A percentile compares a stretch with the other conserved stretches of the same genome.
Evolutionary conservation across 2,329 filamentous ascomycete species (phyloP).

Genomic region (Neofusicoccum ribis): DNA sequence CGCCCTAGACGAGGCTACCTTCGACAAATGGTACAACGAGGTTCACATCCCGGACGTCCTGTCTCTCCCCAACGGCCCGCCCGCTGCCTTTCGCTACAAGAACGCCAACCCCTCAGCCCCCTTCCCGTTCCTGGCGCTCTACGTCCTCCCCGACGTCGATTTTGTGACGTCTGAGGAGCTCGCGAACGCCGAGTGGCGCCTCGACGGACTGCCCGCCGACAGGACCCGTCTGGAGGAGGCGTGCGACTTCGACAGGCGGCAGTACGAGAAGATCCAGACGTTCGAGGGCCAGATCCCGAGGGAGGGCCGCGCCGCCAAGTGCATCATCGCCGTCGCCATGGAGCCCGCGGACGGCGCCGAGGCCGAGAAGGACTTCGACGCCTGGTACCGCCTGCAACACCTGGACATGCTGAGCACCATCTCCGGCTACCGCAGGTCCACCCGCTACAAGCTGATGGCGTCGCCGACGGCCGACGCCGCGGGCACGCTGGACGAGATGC

Average conservation of each 20-base stretch:
- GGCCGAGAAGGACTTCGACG: slow-evolving; percentile 24
- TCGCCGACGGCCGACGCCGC: neutral
- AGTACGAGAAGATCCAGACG: slow-evolving; percentile 15
- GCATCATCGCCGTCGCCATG: slow-evolving; percentile 6
- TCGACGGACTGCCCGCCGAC: neutral
- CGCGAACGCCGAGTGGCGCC: neutral
- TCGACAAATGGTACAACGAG: slow-evolving; percentile 22
- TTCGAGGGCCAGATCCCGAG: slow-evolving; percentile 11
- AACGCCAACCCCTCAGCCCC: neutral
- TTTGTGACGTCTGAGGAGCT: neutral
- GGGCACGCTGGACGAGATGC: slow-evolving; percentile 15
- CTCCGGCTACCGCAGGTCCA: slow-evolving; percentile 22
- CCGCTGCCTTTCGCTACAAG: slow-evolving; percentile 20
- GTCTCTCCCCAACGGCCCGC: slow-evolving; percentile 3
- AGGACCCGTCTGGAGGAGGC: neutral
- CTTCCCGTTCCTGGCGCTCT: neutral
- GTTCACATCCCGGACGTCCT: slow-evolving; percentile 18
- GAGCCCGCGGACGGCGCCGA: slow-evolving; percentile 1
- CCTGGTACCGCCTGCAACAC: slow-evolving; percentile 27
- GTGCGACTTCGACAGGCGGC: neutral
- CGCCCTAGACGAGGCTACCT: slow-evolving; percentile 15
- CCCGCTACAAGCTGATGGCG: slow-evolving; percentile 14
- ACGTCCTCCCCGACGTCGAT: neutral
- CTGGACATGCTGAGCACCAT: slow-evolving; percentile 24
- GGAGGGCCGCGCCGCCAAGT: neutral